phyloP scores from a whole-genome alignment of 1,284 basidiomycete species.

The Ceratobasidium sp. region DNA sequence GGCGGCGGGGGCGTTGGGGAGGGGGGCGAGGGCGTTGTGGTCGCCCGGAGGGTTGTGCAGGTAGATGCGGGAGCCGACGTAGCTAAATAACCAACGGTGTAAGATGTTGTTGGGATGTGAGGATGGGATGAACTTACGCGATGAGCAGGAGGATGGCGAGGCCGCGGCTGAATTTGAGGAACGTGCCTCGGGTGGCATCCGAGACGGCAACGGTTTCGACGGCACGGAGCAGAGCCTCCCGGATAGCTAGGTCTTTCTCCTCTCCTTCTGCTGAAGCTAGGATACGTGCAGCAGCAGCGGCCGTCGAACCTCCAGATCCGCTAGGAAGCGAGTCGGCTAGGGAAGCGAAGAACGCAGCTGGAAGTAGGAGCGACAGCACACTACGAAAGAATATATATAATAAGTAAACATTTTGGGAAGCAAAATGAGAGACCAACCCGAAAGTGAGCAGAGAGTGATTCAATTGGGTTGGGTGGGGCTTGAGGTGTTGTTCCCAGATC shows the following conservation, averaged over 20 bases:
- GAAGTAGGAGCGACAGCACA: constrained; percentile 60
- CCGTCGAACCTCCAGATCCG: constrained; percentile 19
- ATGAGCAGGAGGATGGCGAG: constrained; percentile 42
- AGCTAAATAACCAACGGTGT: constrained; percentile 55
- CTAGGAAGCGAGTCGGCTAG: constrained; percentile 49
- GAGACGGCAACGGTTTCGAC: constrained; percentile 24
- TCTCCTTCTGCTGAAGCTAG: constrained; percentile 23
- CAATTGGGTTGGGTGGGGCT: constrained; percentile 32
- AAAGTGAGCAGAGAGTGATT: constrained; percentile 34
- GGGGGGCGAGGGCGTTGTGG: constrained; percentile 56
- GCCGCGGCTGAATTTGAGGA: constrained; percentile 40
- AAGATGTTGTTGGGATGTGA: constrained; percentile 27
- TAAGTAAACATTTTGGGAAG: background rate
- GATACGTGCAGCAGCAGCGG: constrained; percentile 25
- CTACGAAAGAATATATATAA: constrained; percentile 57
- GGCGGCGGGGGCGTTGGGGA: constrained; percentile 62
- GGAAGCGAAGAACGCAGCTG: constrained; percentile 54
- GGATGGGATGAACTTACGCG: constrained; percentile 25
- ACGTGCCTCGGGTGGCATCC: constrained; percentile 26
- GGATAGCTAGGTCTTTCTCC: constrained; percentile 19
- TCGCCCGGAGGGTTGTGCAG: constrained; percentile 39
- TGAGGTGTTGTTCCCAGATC: constrained; percentile 44
- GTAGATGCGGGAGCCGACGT: constrained; percentile 40
- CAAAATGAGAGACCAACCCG: constrained; percentile 15
- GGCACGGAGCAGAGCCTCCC: constrained; percentile 34